Evolutionary conservation across 805 yeast species (phyloP), one percentile per base, ranked within the genome.

Genomic region (Yamadazyma philogaea): DNA sequence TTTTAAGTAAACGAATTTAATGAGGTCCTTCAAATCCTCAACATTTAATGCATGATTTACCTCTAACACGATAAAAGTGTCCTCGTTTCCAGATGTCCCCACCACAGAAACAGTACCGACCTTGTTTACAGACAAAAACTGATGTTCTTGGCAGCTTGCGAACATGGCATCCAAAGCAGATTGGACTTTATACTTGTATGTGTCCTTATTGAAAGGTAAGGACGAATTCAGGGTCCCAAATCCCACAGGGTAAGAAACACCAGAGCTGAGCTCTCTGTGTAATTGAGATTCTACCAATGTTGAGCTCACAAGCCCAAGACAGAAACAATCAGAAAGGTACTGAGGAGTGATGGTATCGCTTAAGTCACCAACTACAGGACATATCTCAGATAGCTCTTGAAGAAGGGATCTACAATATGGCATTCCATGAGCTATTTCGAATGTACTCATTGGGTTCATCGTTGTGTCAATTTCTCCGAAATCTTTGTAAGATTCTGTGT

Each of bases 311-410:
- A 73, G 49, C 0, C 76, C 76, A 19, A 74, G 48, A 46, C 75
- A 61, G 52, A 64, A 72, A 43, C 74, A 56, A 51, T 77, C 82
- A 1, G 75, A 59, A 36, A 71, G 64, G 55, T 70, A 76, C 44
- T 75, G 79, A 1, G 79, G 79, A 2, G 78, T 66, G 28, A 77
- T 61, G 2, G 77, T 72, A 52, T 75, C 79, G 17, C 71, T 59
- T 38, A 71, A 54, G 42, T 68, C 71, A 10, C 74, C 74, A 2
- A 70, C 73, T 15, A 77, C 49, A 2, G 80, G 78, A 45, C 72
- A 63, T 32, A 61, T 57, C 35, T 61, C 64, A 3, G 75, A 72
- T 37, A 75, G 51, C 43, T 68, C 70, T 34, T 63, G 55, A 17
- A 72, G 50, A 34, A 71, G 48, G 2, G 66, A 60, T 19, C 78